A percentile compares a stretch with the other conserved stretches of the same genome.
phyloP scores from a whole-genome alignment of 2,329 filamentous ascomycete species.

The Camillea tinctor region DNA sequence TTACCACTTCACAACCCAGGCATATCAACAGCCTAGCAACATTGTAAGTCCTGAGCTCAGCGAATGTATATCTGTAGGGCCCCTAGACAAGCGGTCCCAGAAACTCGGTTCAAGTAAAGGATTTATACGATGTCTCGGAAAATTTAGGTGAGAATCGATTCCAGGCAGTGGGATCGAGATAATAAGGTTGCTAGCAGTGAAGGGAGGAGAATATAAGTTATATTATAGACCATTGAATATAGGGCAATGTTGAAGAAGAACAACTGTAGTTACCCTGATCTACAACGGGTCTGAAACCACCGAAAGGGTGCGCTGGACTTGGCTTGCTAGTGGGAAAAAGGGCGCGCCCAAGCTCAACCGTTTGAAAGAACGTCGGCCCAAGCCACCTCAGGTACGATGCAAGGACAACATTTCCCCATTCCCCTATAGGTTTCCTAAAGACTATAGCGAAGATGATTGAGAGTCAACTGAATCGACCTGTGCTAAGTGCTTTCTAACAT shows the following conservation, averaged over 20 bases:
- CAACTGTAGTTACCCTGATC: conserved; percentile 1
- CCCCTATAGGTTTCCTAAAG: neutral
- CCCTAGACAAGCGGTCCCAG: too few species aligned
- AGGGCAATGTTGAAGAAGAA: neutral
- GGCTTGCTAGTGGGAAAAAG: neutral
- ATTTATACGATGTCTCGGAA: neutral
- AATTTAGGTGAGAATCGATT: neutral
- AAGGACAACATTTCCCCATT: conserved; percentile 9
- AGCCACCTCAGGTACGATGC: conserved; percentile 24
- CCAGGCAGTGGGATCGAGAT: neutral
- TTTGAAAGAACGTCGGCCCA: conserved; percentile 15
- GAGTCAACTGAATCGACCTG: neutral
- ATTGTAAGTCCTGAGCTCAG: neutral
- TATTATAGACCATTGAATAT: neutral
- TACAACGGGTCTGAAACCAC: conserved; percentile 8
- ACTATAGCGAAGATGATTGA: neutral
- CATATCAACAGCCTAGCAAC: neutral
- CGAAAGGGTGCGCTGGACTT: neutral
- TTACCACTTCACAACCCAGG: neutral
- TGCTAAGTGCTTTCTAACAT: neutral
- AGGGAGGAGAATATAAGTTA: conserved; percentile 5
- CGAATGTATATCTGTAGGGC: neutral
- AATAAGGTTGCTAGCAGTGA: neutral
- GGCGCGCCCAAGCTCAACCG: conserved; percentile 7
- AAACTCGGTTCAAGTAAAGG: neutral